phyloP scores from a whole-genome alignment of 208 protist genomes.

The Porcisia deanei region DNA sequence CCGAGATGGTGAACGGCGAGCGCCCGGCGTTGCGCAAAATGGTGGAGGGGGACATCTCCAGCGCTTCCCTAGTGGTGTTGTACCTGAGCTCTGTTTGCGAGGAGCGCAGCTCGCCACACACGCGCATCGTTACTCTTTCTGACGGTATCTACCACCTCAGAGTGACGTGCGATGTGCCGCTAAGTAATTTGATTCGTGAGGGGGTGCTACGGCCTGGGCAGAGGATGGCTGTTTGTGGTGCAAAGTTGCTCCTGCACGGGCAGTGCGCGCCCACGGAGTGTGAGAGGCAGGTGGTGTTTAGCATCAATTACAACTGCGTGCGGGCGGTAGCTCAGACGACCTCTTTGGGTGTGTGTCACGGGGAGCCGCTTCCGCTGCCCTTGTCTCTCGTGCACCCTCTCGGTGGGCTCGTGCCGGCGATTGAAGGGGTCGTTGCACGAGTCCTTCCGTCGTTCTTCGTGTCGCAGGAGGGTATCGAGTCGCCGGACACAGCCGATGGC shows the following conservation, averaged over 20 bases:
- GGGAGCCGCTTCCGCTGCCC: slow-evolving; percentile 49
- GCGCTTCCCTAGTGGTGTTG: slow-evolving; percentile 57
- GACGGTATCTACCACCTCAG: slow-evolving; percentile 80
- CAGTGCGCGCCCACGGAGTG: slow-evolving; percentile 65
- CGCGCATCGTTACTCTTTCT: slow-evolving; percentile 50
- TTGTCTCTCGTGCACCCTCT: slow-evolving; percentile 52
- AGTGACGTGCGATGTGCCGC: slow-evolving; percentile 67
- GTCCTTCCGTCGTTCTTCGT: slow-evolving; percentile 76
- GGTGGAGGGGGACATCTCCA: slow-evolving; percentile 64
- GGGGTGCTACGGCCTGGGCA: slow-evolving; percentile 53
- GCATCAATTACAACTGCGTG: slow-evolving; percentile 84
- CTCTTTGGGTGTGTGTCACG: slow-evolving; percentile 54
- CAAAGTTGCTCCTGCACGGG: slow-evolving; percentile 41
- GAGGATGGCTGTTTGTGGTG: slow-evolving; percentile 71
- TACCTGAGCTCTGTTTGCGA: slow-evolving; percentile 45
- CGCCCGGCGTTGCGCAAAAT: slow-evolving; percentile 70
- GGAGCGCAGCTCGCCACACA: slow-evolving; percentile 61
- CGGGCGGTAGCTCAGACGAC: slow-evolving; percentile 40
- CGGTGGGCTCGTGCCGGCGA: slow-evolving; percentile 72
- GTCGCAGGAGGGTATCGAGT: slow-evolving; percentile 10
- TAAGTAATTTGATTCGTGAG: slow-evolving; percentile 67
- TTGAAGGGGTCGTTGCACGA: slow-evolving; percentile 68
- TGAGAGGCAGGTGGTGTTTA: slow-evolving; percentile 41
- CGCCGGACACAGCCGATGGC: slow-evolving; percentile 11
- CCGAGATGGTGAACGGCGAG: slow-evolving; percentile 66